Percentiles rank a stretch among this genome's conserved stretches.
phyloP scores from a whole-genome alignment of 495 filamentous ascomycete genomes.

The Paragyromitra xinjiangensis region DNA sequence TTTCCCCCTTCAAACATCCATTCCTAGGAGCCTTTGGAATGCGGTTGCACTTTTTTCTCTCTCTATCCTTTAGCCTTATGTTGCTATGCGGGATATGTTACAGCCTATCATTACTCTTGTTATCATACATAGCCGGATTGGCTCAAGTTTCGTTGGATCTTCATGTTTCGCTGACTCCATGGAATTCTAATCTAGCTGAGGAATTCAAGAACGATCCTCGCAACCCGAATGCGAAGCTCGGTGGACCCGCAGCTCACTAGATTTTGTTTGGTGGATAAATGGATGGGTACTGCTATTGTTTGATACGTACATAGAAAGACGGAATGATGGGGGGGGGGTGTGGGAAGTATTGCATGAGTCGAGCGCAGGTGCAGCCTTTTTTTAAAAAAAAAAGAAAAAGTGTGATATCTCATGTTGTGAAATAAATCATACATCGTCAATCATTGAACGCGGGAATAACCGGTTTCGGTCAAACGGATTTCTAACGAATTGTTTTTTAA shows the following conservation, averaged over 20 bases:
- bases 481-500: constrained; percentile 7
- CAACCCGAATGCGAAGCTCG: constrained; percentile 66
- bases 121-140: constrained; percentile 16
- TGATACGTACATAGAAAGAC: constrained; percentile 43
- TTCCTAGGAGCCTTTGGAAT: not conserved
- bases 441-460: constrained; percentile 12
- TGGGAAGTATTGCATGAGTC: constrained; percentile 2
- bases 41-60: constrained; percentile 16
- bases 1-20: constrained; percentile 49
- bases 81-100: constrained; percentile 26
- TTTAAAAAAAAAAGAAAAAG: constrained; percentile 15
- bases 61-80: not conserved
- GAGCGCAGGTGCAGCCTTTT: constrained; percentile 11
- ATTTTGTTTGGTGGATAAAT: constrained; percentile 41
- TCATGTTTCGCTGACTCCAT: constrained; percentile 53
- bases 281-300: constrained; percentile 28
- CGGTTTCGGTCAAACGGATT: constrained; percentile 6
- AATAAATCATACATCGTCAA: constrained; percentile 36
- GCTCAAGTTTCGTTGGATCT: constrained; percentile 34
- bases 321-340: not conserved
- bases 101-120: constrained; percentile 19
- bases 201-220: constrained; percentile 97
- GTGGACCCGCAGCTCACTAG: constrained; percentile 31
- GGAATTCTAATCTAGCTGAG: constrained; percentile 66
- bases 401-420: constrained; percentile 37